A percentile compares a stretch with the other conserved stretches of the same genome.
Conservation (phyloP, 2,329 filamentous ascomycete species). For the Nannizzia gypsea region DNA sequence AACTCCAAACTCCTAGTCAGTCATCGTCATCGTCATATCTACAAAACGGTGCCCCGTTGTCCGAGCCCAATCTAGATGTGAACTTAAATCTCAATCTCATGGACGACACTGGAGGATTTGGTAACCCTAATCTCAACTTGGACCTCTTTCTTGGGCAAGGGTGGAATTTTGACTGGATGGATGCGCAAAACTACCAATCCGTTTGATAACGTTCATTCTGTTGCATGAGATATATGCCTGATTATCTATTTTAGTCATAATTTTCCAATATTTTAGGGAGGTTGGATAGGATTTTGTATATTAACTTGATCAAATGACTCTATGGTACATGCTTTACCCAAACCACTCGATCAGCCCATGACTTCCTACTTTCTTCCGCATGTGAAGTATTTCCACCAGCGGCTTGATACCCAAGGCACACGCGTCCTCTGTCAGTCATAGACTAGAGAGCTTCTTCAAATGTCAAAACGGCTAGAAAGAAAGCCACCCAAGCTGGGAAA, state of each 20-base stretch:
- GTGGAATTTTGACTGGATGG: slow-evolving; percentile 31
- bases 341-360: not conserved
- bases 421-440: too few relatives aligned
- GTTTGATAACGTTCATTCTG: not conserved
- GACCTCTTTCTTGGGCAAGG: slow-evolving; percentile 30
- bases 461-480: slow-evolving; percentile 11
- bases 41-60: not conserved
- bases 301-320: not conserved
- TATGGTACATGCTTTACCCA: not conserved
- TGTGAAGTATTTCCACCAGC: too few relatives aligned
- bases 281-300: not conserved
- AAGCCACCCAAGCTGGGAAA: slow-evolving; percentile 12
- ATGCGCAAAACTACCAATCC: slow-evolving; percentile 7
- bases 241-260: not conserved
- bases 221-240: not conserved
- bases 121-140: slow-evolving; percentile 19
- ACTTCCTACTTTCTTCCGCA: too few relatives aligned
- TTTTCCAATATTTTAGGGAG: not conserved
- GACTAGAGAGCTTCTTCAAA: not conserved
- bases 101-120: slow-evolving; percentile 15
- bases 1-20: not conserved
- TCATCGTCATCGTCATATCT: not conserved
- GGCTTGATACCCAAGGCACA: too few relatives aligned
- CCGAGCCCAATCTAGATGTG: not conserved
- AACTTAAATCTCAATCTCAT: slow-evolving; percentile 3